Base-by-base conservation (phyloP, 1,284 basidiomycete species). In the Xanthoconium separans region DNA sequence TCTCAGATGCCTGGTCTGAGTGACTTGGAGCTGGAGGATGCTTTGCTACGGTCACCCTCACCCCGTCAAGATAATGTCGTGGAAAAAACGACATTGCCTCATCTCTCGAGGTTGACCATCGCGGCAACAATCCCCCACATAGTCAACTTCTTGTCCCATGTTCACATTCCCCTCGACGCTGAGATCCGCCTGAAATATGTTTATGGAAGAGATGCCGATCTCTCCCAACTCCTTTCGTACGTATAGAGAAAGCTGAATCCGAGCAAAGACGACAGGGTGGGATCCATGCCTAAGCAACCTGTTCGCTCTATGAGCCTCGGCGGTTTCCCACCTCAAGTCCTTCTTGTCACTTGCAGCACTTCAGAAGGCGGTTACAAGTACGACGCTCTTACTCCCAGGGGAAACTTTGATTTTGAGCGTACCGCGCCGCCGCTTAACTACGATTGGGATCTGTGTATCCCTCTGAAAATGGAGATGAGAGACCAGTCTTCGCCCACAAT, bases 81-180 rank as follows among this genome's bases (percentile, higher is more conserved):
- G 24, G 46, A 52, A n/a, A 36, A 53, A 30, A 22, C 39, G 3
- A 22, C 16, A 5, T 9, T 51, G 15, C 40, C 31, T 22, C 20
- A 24, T 42, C 51, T 52, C 24, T 52, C 39, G 24, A 49, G 50
- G 30, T n/a, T 50, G 22, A 34, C 37, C 13, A 50, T 52, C 46
- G 24, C 9, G 29, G 30, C 20, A 18, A 49, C 37, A 10, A 40
- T 51, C 9, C 50, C 50, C 10, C 44, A 49, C 30, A 33, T 11
- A 27, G 45, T 49, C 7, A 30, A 49, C 30, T 50, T 50, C 37
- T 49, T 52, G 20, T 42, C 47, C 29, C 20, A 42, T 39, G 10
- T 50, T 10, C 15, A 24, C 31, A 42, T 42, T 36, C 47, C 47
- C 27, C 40, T 22, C 15, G 4, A 42, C 24, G 13, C 51, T 15